Evolutionary conservation across 1,284 basidiomycete genomes (phyloP).

Genomic region (Cutaneotrichosporon arboriforme): DNA sequence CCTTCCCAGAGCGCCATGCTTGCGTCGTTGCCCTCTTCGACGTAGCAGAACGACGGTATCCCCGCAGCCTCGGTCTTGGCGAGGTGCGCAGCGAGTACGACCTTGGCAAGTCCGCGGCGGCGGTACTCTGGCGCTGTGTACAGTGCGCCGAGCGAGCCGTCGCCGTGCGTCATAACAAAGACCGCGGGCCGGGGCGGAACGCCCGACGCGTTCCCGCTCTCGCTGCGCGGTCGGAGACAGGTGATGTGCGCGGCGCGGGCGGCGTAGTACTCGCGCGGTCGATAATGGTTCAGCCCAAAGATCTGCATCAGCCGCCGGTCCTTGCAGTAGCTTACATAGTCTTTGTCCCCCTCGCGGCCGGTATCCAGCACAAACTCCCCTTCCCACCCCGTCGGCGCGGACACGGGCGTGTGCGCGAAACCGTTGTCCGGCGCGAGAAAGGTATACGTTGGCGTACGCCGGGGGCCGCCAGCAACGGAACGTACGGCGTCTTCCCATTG

Average conservation of each 20-base stretch:
- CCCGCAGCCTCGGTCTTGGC: neutral
- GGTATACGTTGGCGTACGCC: neutral
- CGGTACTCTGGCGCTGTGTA: conserved; percentile 20
- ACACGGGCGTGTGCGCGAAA: neutral
- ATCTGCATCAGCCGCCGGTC: conserved; percentile 11
- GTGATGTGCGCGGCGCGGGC: conserved; percentile 15
- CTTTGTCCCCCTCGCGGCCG: conserved; percentile 15
- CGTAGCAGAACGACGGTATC: conserved; percentile 12
- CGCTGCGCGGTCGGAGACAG: conserved; percentile 5
- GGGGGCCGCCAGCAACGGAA: neutral
- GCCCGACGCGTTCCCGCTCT: neutral
- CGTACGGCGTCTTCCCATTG: conserved; percentile 10
- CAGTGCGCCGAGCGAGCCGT: conserved; percentile 27
- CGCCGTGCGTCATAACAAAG: conserved; percentile 26
- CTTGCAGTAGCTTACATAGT: conserved; percentile 7
- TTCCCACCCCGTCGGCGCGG: neutral
- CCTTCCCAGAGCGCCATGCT: conserved; percentile 20
- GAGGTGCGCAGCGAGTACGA: conserved; percentile 19
- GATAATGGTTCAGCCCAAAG: conserved; percentile 7
- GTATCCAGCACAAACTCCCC: conserved; percentile 9
- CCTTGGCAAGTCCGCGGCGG: conserved; percentile 23
- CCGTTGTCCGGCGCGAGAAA: neutral
- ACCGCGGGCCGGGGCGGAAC: conserved; percentile 6
- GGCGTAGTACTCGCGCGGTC: conserved; percentile 17
- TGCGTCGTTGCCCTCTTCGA: conserved; percentile 18